These are phyloP conservation scores for Agrostemma githago DNA, from an alignment of 148 eudicot genomes.

Conservation along the genomic window DNA sequence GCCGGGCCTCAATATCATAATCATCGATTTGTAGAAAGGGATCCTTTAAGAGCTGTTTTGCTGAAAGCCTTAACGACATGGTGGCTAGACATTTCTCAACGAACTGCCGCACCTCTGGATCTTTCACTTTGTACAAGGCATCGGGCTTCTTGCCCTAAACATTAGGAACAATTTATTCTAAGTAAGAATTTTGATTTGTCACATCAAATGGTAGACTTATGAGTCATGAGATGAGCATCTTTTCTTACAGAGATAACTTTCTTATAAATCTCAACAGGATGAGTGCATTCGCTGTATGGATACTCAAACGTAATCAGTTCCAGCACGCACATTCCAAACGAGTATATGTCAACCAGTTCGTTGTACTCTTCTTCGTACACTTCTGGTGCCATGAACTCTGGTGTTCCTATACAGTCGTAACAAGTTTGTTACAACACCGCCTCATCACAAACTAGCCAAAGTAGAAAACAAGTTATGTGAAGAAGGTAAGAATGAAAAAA, in stretches of 20 bases:
- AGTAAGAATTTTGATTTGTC: neutral
- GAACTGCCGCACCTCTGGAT: constrained; percentile 64
- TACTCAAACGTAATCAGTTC: constrained; percentile 80
- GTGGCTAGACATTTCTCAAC: constrained; percentile 76
- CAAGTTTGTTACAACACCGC: neutral
- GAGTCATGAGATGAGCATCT: neutral
- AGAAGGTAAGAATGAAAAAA: constrained; percentile 9
- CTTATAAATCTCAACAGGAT: constrained; percentile 82
- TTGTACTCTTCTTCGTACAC: constrained; percentile 79
- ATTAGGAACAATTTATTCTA: constrained; percentile 16
- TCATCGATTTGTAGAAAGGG: constrained; percentile 64
- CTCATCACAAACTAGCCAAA: neutral
- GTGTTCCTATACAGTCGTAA: constrained; percentile 49
- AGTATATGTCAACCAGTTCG: constrained; percentile 77
- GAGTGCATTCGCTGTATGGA: constrained; percentile 79
- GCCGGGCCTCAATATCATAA: constrained; percentile 34
- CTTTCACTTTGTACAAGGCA: constrained; percentile 70
- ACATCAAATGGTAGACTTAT: constrained; percentile 4
- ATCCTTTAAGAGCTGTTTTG: constrained; percentile 67
- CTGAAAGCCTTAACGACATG: constrained; percentile 62
- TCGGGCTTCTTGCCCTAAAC: constrained; percentile 75
- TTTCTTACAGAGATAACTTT: constrained; percentile 76
- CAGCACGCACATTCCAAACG: constrained; percentile 83
- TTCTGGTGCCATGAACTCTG: constrained; percentile 93
- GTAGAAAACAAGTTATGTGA: neutral